A percentile compares a stretch with the other conserved stretches of the same genome.
Conservation (phyloP, 805 yeast genomes). For the Metschnikowia borealis region DNA sequence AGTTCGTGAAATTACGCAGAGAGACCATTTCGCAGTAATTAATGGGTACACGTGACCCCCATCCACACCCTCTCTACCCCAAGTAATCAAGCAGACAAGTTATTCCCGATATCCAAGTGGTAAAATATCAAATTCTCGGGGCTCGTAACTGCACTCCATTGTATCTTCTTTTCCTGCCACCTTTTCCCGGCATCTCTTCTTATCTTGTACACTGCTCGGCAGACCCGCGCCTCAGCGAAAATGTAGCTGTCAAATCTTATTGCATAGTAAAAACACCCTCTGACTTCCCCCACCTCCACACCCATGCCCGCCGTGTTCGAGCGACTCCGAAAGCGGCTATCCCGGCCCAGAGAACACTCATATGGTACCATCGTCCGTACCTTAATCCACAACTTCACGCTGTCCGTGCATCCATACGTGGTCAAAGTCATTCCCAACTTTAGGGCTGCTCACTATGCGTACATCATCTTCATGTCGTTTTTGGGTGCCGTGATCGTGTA, state of each 20-base stretch:
- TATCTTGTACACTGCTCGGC: neutral
- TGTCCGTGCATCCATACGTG: constrained; percentile 38
- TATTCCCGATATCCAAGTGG: too few species aligned
- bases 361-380: constrained; percentile 24
- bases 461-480: constrained; percentile 56
- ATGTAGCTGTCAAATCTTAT: neutral
- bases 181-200: neutral
- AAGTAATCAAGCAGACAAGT: too few species aligned
- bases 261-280: neutral
- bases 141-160: too few species aligned
- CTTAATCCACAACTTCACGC: constrained; percentile 32
- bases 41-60: neutral
- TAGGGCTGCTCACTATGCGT: constrained; percentile 67
- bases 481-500: constrained; percentile 72
- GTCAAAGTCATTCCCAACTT: constrained; percentile 47
- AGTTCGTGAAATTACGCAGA: neutral
- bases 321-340: neutral
- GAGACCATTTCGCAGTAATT: neutral
- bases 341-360: neutral
- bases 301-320: neutral
- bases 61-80: neutral
- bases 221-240: neutral
- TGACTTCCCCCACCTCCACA: neutral
- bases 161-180: too few species aligned
- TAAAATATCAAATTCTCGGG: too few species aligned